phyloP scores from a whole-genome alignment of 495 filamentous ascomycete species.

The Neurospora sp. region DNA sequence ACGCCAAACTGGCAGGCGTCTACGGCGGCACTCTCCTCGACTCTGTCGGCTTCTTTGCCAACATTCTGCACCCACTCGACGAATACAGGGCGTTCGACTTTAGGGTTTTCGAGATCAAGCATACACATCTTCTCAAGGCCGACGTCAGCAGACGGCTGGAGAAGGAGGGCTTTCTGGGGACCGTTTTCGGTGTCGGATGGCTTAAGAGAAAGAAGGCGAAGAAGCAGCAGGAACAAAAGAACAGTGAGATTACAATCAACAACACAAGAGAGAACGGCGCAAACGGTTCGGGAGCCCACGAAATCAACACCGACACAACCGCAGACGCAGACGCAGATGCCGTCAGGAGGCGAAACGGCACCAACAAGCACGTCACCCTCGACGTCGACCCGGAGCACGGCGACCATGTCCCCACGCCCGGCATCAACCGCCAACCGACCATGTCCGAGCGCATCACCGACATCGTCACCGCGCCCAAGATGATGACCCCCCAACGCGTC shows the following conservation, averaged over 20 bases:
- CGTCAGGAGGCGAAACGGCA: background rate
- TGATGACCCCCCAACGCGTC: constrained; percentile 5
- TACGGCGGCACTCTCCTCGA: constrained; percentile 43
- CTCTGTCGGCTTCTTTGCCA: constrained; percentile 51
- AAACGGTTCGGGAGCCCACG: background rate
- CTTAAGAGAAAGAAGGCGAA: background rate
- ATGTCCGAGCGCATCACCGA: constrained; percentile 26
- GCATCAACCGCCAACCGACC: constrained; percentile 19
- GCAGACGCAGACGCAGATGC: too few relatives aligned
- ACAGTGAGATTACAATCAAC: background rate
- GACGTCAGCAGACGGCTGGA: constrained; percentile 13
- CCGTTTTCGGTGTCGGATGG: background rate
- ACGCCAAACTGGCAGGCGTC: constrained; percentile 47
- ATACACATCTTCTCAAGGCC: constrained; percentile 6
- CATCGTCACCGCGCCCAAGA: constrained; percentile 26
- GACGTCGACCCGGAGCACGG: constrained; percentile 2
- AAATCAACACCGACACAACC: background rate
- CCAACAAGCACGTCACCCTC: background rate
- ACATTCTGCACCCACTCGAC: constrained; percentile 48
- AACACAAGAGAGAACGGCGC: background rate
- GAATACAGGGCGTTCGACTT: constrained; percentile 36
- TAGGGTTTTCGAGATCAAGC: constrained; percentile 37
- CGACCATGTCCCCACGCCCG: constrained; percentile 6
- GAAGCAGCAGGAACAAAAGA: background rate
- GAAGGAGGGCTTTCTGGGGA: constrained; percentile 5